A percentile compares a stretch with the other conserved stretches of the same genome.
These are phyloP conservation scores for Mucuna pruriens DNA, from an alignment of 306 rosid species.

Conservation along the genomic window DNA sequence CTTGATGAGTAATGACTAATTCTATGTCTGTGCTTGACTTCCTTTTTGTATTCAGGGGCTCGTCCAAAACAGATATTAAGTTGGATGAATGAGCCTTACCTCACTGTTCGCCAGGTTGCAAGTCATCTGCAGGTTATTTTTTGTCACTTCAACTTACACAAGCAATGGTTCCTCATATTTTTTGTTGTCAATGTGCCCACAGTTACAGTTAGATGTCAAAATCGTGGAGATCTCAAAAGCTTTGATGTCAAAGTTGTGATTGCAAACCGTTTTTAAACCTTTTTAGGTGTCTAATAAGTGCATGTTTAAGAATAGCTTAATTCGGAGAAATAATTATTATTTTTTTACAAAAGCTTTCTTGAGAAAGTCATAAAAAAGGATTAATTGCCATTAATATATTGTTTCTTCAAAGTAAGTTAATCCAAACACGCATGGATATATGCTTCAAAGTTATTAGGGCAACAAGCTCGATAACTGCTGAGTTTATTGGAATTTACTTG, in stretches of 20 bases:
- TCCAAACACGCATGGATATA: too few relatives aligned
- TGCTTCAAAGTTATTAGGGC: neutral
- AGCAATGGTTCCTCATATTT: neutral
- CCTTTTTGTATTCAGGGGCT: constrained; percentile 36
- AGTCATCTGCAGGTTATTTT: constrained; percentile 67
- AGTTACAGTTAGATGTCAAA: too few relatives aligned
- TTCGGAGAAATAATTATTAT: too few relatives aligned
- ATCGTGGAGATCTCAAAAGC: too few relatives aligned
- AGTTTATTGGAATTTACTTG: neutral
- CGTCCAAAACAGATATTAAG: constrained; percentile 51
- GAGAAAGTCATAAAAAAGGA: too few relatives aligned
- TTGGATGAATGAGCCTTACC: constrained; percentile 46
- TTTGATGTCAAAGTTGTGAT: too few relatives aligned
- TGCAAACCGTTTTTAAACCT: too few relatives aligned
- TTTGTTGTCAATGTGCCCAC: neutral
- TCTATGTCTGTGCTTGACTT: constrained; percentile 5
- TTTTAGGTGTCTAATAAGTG: too few relatives aligned
- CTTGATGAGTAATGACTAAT: neutral
- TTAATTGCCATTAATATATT: too few relatives aligned
- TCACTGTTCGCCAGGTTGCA: constrained; percentile 59
- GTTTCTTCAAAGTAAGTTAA: too few relatives aligned
- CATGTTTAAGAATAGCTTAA: too few relatives aligned
- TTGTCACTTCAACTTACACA: neutral
- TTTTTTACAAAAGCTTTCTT: too few relatives aligned
- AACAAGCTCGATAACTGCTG: neutral